Evolutionary conservation across 371 early-diverging fungal genomes (phyloP).

Genomic region (Mortierella sp.): DNA sequence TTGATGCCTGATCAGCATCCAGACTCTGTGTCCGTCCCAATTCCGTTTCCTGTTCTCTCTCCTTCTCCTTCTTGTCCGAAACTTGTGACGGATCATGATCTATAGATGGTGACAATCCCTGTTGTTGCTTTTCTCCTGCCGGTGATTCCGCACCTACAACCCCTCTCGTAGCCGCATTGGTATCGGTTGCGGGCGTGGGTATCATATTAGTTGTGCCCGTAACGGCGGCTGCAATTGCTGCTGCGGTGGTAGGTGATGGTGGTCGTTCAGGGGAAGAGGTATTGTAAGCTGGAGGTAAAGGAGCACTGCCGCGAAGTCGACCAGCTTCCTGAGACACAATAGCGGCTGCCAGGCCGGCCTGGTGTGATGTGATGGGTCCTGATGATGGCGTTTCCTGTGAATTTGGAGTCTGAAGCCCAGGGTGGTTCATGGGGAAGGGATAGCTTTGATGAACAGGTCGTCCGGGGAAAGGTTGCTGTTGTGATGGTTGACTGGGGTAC

Average conservation of each 20-base stretch:
- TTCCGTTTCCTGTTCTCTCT: no score
- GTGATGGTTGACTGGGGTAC: slow-evolving; percentile 17
- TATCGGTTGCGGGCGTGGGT: no score
- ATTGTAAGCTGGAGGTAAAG: slow-evolving; percentile 26
- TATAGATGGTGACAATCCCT: no score
- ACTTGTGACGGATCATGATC: not conserved
- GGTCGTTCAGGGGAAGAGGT: not conserved
- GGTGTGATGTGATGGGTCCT: slow-evolving; percentile 17
- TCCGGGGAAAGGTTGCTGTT: not conserved
- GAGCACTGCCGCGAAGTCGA: slow-evolving; percentile 1
- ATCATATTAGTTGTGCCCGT: not conserved
- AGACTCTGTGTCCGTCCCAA: no score
- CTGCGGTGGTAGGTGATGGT: not conserved
- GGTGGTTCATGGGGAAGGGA: slow-evolving; percentile 20
- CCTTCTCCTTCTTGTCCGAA: not conserved
- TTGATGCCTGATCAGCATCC: slow-evolving; percentile 12
- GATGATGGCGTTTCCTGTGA: slow-evolving; percentile 2
- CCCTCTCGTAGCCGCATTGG: not conserved
- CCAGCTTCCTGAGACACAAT: slow-evolving; percentile 16
- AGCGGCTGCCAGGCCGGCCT: slow-evolving; percentile 26
- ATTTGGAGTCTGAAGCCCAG: slow-evolving; percentile 5
- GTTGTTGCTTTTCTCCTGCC: not conserved
- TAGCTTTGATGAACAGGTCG: slow-evolving; percentile 12
- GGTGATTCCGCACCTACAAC: not conserved
- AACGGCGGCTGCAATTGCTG: not conserved